Base-by-base conservation (phyloP, 257 asterid genomes). In the Scutellaria galericulata region DNA sequence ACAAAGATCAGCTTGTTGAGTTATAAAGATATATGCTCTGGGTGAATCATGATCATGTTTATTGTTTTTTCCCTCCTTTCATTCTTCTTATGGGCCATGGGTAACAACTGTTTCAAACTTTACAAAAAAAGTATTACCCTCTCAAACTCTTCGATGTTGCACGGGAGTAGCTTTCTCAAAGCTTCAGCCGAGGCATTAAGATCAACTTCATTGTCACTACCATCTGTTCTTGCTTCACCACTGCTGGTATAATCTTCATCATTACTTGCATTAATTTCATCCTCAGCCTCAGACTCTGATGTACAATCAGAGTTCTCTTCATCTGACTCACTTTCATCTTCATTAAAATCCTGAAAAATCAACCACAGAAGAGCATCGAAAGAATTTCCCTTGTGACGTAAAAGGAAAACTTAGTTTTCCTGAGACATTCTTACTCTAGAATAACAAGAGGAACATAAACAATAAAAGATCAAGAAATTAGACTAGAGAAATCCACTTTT, bases 251-350 rank as follows among this genome's bases (percentile, higher is more conserved):
- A 86, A 51, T 89, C 96, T 69, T 88, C 99, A 72, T 87, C 97
- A 64, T 94, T 91, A 76, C 81, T 83, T 48, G 83, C 92, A 71
- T 83, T 89, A 77, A 86, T 90, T 71, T 84, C 94, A 70, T 90
- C 97, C 68, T 91, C 99, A 44, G 18, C 73, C 80, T 95, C 99
- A 59, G 97, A 90, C 59, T 95, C 97, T 14, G 97, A 86, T 35
- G 83, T 75, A 78, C 84, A 51, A 65, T 85, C 94, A 56, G 83
- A 83, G 72, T 74, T 62, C 35, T 88, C 96, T 71, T 86, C 96
- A 48, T 91, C 96, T 75, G 93, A 82, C 76, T 91, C 99, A 61
- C 77, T 79, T 78, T 90, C 98, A 70, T 87, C 96, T 73, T 95
- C 96, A 68, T 84, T 75, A 75, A 83, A 81, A 80, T 86, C 96